These are phyloP conservation scores for Colletotrichum sp. DNA, from an alignment of 2,329 filamentous ascomycete genomes.

Conservation along the genomic window DNA sequence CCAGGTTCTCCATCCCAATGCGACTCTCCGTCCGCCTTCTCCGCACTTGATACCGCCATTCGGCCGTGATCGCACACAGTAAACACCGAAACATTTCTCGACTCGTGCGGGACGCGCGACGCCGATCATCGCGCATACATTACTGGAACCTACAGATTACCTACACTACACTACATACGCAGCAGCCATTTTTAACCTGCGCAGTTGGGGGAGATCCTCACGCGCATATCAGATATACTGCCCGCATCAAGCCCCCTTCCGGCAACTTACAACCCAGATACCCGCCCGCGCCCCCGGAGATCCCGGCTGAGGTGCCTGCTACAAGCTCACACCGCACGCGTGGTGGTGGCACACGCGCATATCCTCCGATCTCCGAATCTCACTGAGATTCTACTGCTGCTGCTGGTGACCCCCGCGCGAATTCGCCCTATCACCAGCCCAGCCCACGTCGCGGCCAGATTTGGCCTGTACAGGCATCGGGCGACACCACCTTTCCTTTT, in stretches of 20 bases:
- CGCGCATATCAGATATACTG: not conserved
- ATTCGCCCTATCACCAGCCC: not conserved
- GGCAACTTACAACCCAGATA: not conserved
- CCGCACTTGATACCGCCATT: conserved; percentile 1
- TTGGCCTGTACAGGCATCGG: not conserved
- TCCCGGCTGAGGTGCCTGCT: not conserved
- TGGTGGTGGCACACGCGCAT: not conserved
- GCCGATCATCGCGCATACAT: not conserved
- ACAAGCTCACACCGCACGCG: not conserved
- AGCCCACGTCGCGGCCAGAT: not conserved
- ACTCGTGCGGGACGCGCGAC: not conserved
- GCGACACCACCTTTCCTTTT: not conserved
- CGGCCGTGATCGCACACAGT: conserved; percentile 1
- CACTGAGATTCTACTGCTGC: not conserved
- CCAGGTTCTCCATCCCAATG: not conserved
- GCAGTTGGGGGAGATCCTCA: not conserved
- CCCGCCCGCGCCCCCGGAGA: not conserved
- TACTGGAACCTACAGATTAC: not conserved
- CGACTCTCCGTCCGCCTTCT: conserved; percentile 1
- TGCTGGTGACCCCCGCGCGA: not conserved
- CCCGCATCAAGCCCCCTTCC: not conserved
- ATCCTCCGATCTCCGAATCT: not conserved
- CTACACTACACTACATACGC: not conserved
- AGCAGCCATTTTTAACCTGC: not conserved
- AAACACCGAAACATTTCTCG: not conserved